Conservation (phyloP, 257 asterid species). For the Fraxinus excelsior region DNA sequence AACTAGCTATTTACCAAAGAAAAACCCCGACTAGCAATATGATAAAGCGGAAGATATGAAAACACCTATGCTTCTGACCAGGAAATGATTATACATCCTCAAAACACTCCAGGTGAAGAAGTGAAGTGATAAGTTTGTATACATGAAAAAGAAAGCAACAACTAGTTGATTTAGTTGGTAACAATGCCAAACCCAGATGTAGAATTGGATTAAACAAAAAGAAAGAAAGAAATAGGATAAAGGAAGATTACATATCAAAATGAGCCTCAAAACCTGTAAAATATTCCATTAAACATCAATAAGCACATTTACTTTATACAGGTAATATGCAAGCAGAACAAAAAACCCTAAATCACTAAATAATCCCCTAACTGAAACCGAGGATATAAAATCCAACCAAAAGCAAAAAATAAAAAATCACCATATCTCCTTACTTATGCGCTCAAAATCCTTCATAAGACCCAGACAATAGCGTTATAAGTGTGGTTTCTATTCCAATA, state of each 20-base stretch:
- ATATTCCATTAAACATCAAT: not conserved
- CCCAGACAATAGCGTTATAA: not conserved
- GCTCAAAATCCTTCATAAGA: not conserved
- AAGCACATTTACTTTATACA: not conserved
- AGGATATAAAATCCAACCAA: not conserved
- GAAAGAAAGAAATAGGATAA: not conserved
- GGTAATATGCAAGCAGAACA: not conserved
- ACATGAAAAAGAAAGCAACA: not conserved
- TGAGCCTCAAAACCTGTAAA: not conserved
- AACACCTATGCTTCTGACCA: not conserved
- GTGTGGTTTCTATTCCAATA: not conserved
- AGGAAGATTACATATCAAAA: not conserved
- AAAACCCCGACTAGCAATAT: not conserved
- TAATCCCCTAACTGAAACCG: not conserved
- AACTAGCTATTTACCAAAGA: not conserved
- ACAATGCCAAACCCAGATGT: not conserved
- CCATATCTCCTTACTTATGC: not conserved
- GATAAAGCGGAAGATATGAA: not conserved
- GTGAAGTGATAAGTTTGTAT: not conserved
- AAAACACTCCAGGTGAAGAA: not conserved
- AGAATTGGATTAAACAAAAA: not conserved
- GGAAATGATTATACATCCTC: not conserved
- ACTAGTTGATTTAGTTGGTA: not conserved
- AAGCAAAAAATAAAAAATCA: not conserved
- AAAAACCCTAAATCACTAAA: not conserved